Evolutionary conservation across 2,329 filamentous ascomycete species (phyloP).

Genomic region (Colletotrichum theobromicola): DNA sequence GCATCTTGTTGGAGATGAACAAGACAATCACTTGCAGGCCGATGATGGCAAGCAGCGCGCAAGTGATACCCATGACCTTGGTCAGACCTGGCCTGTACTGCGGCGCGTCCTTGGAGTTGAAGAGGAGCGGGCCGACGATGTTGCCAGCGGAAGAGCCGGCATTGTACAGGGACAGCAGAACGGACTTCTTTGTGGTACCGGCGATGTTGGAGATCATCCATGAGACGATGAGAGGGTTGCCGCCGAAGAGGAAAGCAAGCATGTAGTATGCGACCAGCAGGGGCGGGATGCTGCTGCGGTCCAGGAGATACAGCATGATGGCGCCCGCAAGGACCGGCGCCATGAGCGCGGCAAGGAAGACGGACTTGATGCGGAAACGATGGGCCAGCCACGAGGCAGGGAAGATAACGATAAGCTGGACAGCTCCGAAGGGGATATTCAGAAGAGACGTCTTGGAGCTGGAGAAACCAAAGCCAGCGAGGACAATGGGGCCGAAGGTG

Average conservation of each 20-base stretch:
- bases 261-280: conserved; percentile 69
- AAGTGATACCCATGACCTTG: conserved; percentile 59
- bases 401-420: conserved; percentile 66
- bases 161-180: conserved; percentile 69
- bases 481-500: conserved; percentile 69
- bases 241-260: conserved; percentile 69
- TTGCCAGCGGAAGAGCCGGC: conserved; percentile 67
- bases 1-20: conserved; percentile 51
- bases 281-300: conserved; percentile 42
- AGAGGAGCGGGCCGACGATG: conserved; percentile 70
- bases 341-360: conserved; percentile 57
- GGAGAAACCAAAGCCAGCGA: conserved; percentile 65
- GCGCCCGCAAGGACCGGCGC: conserved; percentile 66
- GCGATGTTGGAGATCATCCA: conserved; percentile 75
- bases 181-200: conserved; percentile 70
- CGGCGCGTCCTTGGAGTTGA: conserved; percentile 62
- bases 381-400: conserved; percentile 63
- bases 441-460: conserved; percentile 63
- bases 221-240: conserved; percentile 68
- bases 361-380: conserved; percentile 61
- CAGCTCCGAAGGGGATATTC: conserved; percentile 70
- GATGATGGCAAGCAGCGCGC: conserved; percentile 42
- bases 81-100: conserved; percentile 62
- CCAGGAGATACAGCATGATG: conserved; percentile 59
- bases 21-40: conserved; percentile 4